A percentile compares a stretch with the other conserved stretches of the same genome.
Evolutionary conservation across 1,284 basidiomycete species (phyloP).

Genomic region (Rugosomyces carneus): DNA sequence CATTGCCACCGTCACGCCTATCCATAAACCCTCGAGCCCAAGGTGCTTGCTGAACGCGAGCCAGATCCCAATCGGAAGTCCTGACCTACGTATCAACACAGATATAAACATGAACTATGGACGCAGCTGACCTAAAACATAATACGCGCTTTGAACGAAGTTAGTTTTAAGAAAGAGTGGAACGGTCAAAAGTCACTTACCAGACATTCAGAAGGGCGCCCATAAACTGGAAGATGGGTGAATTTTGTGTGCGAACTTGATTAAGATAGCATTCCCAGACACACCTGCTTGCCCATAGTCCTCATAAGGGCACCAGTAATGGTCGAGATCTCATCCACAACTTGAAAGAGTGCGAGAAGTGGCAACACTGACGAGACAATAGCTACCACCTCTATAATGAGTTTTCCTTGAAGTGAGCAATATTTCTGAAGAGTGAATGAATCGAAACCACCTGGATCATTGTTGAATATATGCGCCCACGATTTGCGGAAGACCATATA

Average conservation of each 20-base stretch:
- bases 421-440: too few relatives aligned
- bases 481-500: constrained; percentile 21
- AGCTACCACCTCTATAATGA: neutral
- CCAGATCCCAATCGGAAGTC: constrained; percentile 55
- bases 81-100: neutral
- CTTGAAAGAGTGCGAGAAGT: constrained; percentile 52
- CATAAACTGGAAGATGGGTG: neutral
- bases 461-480: constrained; percentile 8
- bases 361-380: constrained; percentile 72
- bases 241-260: neutral
- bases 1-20: constrained; percentile 58
- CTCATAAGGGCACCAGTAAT: constrained; percentile 9
- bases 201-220: constrained; percentile 4
- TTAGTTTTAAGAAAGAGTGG: neutral
- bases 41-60: constrained; percentile 41
- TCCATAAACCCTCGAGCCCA: constrained; percentile 54
- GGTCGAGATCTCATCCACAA: constrained; percentile 8
- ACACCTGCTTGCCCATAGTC: constrained; percentile 8
- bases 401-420: neutral
- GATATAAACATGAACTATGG: neutral
- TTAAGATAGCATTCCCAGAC: neutral
- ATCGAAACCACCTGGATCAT: constrained; percentile 6
- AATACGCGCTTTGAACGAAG: neutral
- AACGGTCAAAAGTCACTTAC: neutral
- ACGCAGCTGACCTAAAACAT: constrained; percentile 2